Base-by-base conservation (phyloP, 2,329 filamentous ascomycete genomes). In the Fusarium sp. region DNA sequence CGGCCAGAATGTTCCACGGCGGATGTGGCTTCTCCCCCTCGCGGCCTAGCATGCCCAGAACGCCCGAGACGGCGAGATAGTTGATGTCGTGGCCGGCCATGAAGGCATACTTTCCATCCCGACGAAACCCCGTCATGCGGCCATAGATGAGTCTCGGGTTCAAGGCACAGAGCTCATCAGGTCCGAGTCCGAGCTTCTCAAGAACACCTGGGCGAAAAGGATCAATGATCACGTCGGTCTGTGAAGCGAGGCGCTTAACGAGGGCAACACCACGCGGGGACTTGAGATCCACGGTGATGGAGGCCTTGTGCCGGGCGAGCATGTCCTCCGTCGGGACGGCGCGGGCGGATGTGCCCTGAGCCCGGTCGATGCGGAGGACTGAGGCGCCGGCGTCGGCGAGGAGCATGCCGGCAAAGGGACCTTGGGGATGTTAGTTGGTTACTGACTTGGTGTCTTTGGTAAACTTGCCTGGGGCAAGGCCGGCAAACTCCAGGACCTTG, bases 11-110 rank as follows among this genome's bases (percentile, higher is more conserved):
- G 79, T 98, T 98, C 7, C 87, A 90, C 0, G 97, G 97, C 20
- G 95, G 89, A 70, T 93, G 91, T 1, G 96, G 96, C 74, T 90
- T 91, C 79, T 92, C 89, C 18, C 87, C 88, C 31, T 86, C 85
- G 1, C 93, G 87, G 1, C 96, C 96, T 4, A 98, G 89, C 83
- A 98, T 86, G 0, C 89, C 88, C 31, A 98, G 84, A 1, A 93
- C 92, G 0, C 96, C 96, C 0, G 93, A 93, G 0, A 98, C 94
- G 58, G 95, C 94, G 47, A 98, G 92, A 83, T 98, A 98, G 81
- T 98, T 98, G 82, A 98, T 98, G 81, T 98, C 95, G 81, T 98
- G 95, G 52, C 95, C 95, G 0, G 95, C 95, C 95, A 98, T 98
- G 78, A 89, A 85, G 57, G 89, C 90, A 84, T 98, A 98, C 78